Percentiles rank a stretch among this genome's conserved stretches.
Conservation (phyloP, 305 asterid genomes). For the Fraxinus sp. region DNA sequence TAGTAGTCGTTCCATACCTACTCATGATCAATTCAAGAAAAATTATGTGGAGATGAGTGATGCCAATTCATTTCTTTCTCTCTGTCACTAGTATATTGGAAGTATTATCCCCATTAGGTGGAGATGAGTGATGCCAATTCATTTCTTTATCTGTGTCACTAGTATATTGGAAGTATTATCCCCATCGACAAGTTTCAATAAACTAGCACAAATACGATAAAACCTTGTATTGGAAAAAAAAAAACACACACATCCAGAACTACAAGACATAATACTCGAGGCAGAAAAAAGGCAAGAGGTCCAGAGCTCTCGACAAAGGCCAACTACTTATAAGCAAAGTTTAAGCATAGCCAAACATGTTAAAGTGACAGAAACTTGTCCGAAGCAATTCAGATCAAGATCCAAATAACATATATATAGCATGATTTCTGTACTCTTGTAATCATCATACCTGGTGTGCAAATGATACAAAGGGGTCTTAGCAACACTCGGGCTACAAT, state of each 20-base stretch:
- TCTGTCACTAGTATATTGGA: background rate
- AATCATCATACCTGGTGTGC: constrained; percentile 11
- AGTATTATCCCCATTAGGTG: background rate
- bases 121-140: background rate
- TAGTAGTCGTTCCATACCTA: background rate
- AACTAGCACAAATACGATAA: background rate
- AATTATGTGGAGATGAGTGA: background rate
- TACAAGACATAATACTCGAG: background rate
- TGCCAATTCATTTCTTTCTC: background rate
- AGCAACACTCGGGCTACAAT: constrained; percentile 6
- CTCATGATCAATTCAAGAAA: background rate
- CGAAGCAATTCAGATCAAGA: background rate
- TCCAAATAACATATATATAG: constrained; percentile 9
- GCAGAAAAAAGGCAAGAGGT: background rate
- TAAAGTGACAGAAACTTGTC: background rate
- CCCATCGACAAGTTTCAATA: background rate
- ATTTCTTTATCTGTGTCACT: background rate
- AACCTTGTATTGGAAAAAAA: background rate
- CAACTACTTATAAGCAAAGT: background rate
- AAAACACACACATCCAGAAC: background rate
- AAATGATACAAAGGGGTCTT: background rate
- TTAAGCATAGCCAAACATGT: background rate
- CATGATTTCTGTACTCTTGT: constrained; percentile 11
- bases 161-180: background rate
- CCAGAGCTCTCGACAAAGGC: background rate